Base-by-base conservation (phyloP, 768 basidiomycete genomes). In the Butyriboletus loyo region DNA sequence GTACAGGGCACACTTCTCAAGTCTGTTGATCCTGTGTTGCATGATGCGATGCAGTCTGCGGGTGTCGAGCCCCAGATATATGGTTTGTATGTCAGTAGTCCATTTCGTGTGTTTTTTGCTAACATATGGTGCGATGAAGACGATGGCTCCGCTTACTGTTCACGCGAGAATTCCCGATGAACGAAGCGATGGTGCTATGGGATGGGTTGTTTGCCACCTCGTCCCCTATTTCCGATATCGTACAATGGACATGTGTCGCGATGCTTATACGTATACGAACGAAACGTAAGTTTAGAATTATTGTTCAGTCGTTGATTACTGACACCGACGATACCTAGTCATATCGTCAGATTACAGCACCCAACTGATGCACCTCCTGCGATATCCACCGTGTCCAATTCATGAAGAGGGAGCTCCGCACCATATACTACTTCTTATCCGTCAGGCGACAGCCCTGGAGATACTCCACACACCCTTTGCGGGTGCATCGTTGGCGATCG, bases 11-110 rank as follows among this genome's bases (percentile, higher is more conserved):
- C 74, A 25, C 72, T 89, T 14, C 76, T 98, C 19, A 84, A 84
- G 65, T 77, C 77, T 22, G 82, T 89, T 25, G 97, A 99, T 69
- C 92, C 92, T 17, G 68, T 82, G 38, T 73, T 98, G 21, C 87
- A 85, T 77, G 79, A 81, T 53, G 77, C 80, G 46, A 75, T 99
- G 73, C 86, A 91, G 58, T 79, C 78, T 32, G 80, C 84, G 35
- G 89, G 89, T 7, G 86, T 98, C 37, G 97, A 99, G 68, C 94
- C 95, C 5, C 97, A 98, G 66, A 89, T 98, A 19, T 99, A 93
- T 72, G 93, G 92, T 51, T 94, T 98, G 89, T 94, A 70, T 68
- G 90, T 73, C 48, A 11, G 30, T 53, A 22, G 50, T 55, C 50
- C 37, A 11, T 51, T 41, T 41, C 37, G 14, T 35, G 50, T 57